Base-by-base conservation (phyloP, 2,329 filamentous ascomycete genomes). In the Talaromyces sp. region DNA sequence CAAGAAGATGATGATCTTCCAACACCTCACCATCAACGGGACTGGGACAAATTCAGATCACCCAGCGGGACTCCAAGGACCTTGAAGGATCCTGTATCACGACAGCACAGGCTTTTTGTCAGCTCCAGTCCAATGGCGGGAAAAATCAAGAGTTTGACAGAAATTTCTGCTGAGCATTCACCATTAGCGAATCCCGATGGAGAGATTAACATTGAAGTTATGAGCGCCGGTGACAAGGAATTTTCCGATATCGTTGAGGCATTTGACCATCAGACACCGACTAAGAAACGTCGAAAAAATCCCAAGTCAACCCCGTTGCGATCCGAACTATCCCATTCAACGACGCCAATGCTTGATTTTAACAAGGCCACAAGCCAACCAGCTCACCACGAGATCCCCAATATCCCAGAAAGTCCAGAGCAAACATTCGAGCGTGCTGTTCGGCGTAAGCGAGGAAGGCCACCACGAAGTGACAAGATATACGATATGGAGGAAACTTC, bases 131-230 rank as follows among this genome's bases (percentile, higher is more conserved):
- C 72, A 35, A 75, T 70, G 58, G 72, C 71, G 52, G 69, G 71
- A 31, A 71, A 71, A 56, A 73, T 75, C 49, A 70, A 72, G 57
- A 68, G 70, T 55, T 67, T 78, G 57, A 74, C 76, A 13, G 73
- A 78, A 31, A 78, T 80, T 64, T 76, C 76, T 26, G 69, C 73
- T 1, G 76, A 78, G 56, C 68, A 70, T 52, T 78, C 77, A 3
- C 77, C 77, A 6, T 70, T 74, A 54, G 67, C 71, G 55, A 67
- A 65, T n/a, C 65, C 64, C 14, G 67, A 66, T 31, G 66, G 67
- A 26, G 74, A 77, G 54, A 54, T 75, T 4, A 69, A 73, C 24
- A 66, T 78, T 54, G 70, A 70, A 35, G 66, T 79, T 11, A 65
- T 79, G 31, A 75, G 70, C 1, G 69, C 67, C 3, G 77, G 79